Conservation (phyloP, 441 rosid genomes). For the Syzygium malaccense region DNA sequence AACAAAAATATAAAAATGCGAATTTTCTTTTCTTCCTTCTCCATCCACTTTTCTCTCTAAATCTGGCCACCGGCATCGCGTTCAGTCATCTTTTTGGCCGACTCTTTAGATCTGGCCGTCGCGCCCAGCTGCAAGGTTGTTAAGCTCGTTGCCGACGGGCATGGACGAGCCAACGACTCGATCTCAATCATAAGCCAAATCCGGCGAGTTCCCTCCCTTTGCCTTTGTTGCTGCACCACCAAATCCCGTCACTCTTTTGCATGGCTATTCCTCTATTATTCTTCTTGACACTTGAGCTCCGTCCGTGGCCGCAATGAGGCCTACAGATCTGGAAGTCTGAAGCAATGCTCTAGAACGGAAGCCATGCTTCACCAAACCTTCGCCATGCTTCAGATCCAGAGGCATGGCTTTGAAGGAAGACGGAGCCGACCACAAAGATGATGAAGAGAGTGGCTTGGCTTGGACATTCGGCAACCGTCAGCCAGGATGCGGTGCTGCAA, state of each 20-base stretch:
- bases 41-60: neutral
- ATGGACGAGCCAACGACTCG: neutral
- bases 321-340: neutral
- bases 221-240: neutral
- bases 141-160: neutral
- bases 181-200: neutral
- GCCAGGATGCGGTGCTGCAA: neutral
- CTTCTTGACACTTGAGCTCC: neutral
- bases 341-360: too few relatives aligned
- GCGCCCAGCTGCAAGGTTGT: neutral
- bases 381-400: too few relatives aligned
- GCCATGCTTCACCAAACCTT: too few relatives aligned
- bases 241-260: neutral
- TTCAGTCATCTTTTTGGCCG: neutral
- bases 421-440: neutral
- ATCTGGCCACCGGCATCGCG: neutral
- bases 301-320: neutral
- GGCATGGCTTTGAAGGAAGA: neutral
- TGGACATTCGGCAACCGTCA: neutral
- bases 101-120: neutral
- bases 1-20: neutral
- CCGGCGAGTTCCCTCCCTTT: neutral
- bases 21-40: neutral
- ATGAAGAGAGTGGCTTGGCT: neutral
- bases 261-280: neutral